Percentiles rank a stretch among this genome's conserved stretches.
These are phyloP conservation scores for Monosporascus sp. DNA, from an alignment of 2,329 filamentous ascomycete genomes.

Conservation along the genomic window DNA sequence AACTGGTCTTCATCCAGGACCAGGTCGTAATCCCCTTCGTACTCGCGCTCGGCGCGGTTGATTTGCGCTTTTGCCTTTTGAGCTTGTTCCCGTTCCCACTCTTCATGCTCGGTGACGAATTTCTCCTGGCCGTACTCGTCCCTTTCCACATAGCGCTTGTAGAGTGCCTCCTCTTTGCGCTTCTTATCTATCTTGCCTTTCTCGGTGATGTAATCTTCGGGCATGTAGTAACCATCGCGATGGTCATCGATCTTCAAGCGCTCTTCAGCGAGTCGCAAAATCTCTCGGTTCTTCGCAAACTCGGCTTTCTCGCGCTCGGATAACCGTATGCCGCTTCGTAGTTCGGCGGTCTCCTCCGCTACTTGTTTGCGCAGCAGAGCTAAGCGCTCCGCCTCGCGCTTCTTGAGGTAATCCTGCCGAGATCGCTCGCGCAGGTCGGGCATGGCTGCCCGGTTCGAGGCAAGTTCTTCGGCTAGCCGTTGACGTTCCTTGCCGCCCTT, in stretches of 20 bases:
- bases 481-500: constrained; percentile 55
- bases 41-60: constrained; percentile 64
- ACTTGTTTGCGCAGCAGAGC: constrained; percentile 87
- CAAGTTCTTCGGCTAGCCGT: constrained; percentile 61
- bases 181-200: constrained; percentile 84
- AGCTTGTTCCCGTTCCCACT: constrained; percentile 90
- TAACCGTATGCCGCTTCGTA: constrained; percentile 68
- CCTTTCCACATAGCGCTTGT: constrained; percentile 82
- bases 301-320: constrained; percentile 78
- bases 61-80: constrained; percentile 86
- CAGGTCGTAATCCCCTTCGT: constrained; percentile 83
- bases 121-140: constrained; percentile 85
- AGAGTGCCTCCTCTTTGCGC: constrained; percentile 84
- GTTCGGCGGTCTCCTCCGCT: constrained; percentile 76
- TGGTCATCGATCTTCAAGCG: constrained; percentile 85
- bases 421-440: constrained; percentile 78
- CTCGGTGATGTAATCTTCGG: constrained; percentile 91
- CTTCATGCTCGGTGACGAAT: constrained; percentile 88
- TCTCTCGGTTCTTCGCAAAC: constrained; percentile 82
- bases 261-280: constrained; percentile 77
- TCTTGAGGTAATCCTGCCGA: constrained; percentile 88
- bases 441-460: constrained; percentile 65
- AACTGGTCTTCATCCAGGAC: constrained; percentile 87
- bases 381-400: constrained; percentile 80
- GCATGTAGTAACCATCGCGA: constrained; percentile 85